A percentile compares a stretch with the other conserved stretches of the same genome.
Conservation (phyloP, 1,284 basidiomycete genomes). For the Vanrija humicola region DNA sequence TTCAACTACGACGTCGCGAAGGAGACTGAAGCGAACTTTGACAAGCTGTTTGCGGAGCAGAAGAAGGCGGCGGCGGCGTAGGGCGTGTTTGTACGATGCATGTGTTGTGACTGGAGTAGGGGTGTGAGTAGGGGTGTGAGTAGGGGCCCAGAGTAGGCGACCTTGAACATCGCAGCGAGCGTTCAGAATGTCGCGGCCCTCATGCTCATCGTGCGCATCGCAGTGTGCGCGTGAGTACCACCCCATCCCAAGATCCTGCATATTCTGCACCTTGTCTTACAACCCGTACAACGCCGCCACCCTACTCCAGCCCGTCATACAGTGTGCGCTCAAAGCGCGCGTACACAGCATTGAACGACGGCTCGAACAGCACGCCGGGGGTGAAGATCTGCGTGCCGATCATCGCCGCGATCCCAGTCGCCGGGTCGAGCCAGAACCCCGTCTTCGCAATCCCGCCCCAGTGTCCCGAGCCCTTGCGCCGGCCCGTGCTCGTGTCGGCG, state of each 20-base stretch:
- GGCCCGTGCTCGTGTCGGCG: constrained; percentile 2
- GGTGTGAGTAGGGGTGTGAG: not conserved
- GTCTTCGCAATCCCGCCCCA: constrained; percentile 32
- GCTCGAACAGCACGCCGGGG: not conserved
- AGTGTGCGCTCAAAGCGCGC: constrained; percentile 29
- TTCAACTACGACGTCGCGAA: constrained; percentile 26
- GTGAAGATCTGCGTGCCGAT: not conserved
- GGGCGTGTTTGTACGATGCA: not conserved
- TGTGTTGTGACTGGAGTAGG: not conserved
- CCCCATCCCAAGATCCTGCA: too few relatives aligned
- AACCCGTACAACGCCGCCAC: not conserved
- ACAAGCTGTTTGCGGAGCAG: constrained; percentile 9
- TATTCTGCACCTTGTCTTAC: too few relatives aligned
- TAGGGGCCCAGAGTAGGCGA: too few relatives aligned
- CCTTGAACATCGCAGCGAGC: too few relatives aligned
- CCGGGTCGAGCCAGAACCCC: constrained; percentile 30
- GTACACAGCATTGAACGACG: constrained; percentile 19
- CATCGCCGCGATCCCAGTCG: constrained; percentile 26
- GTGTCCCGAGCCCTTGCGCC: constrained; percentile 17
- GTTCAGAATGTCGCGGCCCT: too few relatives aligned
- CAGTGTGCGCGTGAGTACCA: too few relatives aligned
- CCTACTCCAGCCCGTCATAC: constrained; percentile 26
- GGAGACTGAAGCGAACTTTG: constrained; percentile 25
- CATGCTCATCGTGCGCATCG: too few relatives aligned
- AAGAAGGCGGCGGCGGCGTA: not conserved